A percentile compares a stretch with the other conserved stretches of the same genome.
These are phyloP conservation scores for Naganishia kalamii DNA, from an alignment of 768 basidiomycete species.

Conservation along the genomic window DNA sequence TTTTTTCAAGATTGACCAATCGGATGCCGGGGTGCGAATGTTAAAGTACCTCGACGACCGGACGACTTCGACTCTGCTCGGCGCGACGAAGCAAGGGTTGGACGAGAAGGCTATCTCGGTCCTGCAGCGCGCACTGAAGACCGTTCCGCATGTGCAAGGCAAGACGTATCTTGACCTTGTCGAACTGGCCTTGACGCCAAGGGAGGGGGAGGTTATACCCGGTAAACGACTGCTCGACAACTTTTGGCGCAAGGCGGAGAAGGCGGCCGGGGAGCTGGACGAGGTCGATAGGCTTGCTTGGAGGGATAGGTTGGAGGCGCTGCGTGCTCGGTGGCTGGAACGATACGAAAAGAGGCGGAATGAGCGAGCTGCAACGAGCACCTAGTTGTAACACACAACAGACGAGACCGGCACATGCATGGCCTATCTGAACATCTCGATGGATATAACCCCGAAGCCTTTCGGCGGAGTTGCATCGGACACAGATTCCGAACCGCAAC, in stretches of 20 bases:
- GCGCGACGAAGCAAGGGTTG: neutral
- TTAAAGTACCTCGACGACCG: neutral
- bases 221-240: neutral
- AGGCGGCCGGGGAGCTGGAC: neutral
- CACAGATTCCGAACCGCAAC: too few relatives aligned
- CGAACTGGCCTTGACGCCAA: neutral
- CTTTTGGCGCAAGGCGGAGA: neutral
- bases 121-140: neutral
- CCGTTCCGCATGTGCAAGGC: neutral
- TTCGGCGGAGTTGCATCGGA: too few relatives aligned
- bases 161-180: neutral
- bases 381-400: too few relatives aligned
- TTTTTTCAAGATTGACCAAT: neutral
- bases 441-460: too few relatives aligned
- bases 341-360: neutral
- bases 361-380: neutral
- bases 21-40: conserved; percentile 3
- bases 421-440: too few relatives aligned
- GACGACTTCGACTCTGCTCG: too few relatives aligned
- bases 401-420: too few relatives aligned
- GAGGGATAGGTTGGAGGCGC: neutral
- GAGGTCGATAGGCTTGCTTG: neutral
- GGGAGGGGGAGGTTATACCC: neutral
- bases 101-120: neutral
- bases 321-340: neutral